These are phyloP conservation scores for Pseudozyma tsukubaensis DNA, from an alignment of 1,284 basidiomycete genomes.

Conservation along the genomic window DNA sequence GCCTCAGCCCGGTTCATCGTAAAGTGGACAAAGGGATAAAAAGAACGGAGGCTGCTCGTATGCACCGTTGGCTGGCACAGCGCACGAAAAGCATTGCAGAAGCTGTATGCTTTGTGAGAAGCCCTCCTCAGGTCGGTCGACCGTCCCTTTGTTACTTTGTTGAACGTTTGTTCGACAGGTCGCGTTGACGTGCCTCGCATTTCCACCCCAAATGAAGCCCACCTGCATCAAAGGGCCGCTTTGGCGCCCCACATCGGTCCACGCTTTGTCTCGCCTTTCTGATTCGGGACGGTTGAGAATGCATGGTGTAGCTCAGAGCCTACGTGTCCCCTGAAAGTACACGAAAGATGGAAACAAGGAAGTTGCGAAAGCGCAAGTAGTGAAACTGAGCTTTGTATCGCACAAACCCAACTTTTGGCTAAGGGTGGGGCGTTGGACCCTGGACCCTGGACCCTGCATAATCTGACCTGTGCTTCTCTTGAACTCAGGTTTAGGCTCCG, in stretches of 20 bases:
- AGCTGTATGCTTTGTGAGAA: neutral
- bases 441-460: neutral
- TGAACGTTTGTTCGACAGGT: constrained; percentile 15
- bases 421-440: constrained; percentile 2
- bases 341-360: too few species aligned
- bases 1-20: neutral
- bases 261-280: neutral
- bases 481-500: neutral
- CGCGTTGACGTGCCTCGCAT: neutral
- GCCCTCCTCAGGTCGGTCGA: neutral
- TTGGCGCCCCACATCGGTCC: neutral
- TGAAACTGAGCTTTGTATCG: neutral
- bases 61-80: neutral
- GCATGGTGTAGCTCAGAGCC: too few species aligned
- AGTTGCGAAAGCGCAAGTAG: neutral
- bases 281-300: too few species aligned
- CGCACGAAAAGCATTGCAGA: neutral
- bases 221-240: constrained; percentile 3
- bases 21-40: neutral
- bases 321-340: too few species aligned
- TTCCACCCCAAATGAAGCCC: neutral
- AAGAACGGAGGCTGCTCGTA: neutral
- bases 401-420: too few species aligned
- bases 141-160: constrained; percentile 7
- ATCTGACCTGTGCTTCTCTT: neutral